Base-by-base conservation (phyloP, 345 rosid genomes). In the Zanthoxylum bungeanum region DNA sequence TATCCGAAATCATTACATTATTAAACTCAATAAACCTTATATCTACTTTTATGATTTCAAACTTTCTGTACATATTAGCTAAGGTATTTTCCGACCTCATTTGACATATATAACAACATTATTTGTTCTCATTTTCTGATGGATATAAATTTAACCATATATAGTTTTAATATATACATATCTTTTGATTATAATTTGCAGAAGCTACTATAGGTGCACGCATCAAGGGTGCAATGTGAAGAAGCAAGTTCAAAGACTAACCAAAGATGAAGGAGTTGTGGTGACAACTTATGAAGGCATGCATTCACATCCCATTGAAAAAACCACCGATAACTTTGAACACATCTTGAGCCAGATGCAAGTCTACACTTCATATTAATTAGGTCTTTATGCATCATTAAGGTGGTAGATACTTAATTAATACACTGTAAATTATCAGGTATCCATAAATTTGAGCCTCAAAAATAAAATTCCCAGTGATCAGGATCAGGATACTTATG, bases 151-250 rank as follows among this genome's bases (percentile, higher is more conserved):
- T 42, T 42, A 42, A 42, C 47, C 37, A 3, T 34, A 34, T 34
- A 34, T 34, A 1, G 37, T 34, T 34, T 34, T 34, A 4, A 34
- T 7, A 3, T 34, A 1, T 19, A 21, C 10, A 2, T 9, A 11
- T 27, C 3, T 30, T 2, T 25, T 21, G 30, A 9, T 27, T 22
- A 24, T 5, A 25, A 53, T 34, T 9, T 79, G 61, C 78, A 95
- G 99, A 84, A 95, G 98, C 85, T 95, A 95, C 68, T 95, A 95
- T 42, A 78, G 92, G n/a, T 95, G 99, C 58, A 89, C 99, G 9
- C 78, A 85, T 71, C 80, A 82, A 77, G 98, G 98, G 22, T 95
- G 99, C 83, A 85, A 83, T 60, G 99, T 95, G 72, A 95, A 95
- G 87, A 95, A 95, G 81, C 99, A 95, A 79, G 93, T 95, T 24